Conservation (phyloP, 306 rosid genomes). For the Casuarina equisetifolia region DNA sequence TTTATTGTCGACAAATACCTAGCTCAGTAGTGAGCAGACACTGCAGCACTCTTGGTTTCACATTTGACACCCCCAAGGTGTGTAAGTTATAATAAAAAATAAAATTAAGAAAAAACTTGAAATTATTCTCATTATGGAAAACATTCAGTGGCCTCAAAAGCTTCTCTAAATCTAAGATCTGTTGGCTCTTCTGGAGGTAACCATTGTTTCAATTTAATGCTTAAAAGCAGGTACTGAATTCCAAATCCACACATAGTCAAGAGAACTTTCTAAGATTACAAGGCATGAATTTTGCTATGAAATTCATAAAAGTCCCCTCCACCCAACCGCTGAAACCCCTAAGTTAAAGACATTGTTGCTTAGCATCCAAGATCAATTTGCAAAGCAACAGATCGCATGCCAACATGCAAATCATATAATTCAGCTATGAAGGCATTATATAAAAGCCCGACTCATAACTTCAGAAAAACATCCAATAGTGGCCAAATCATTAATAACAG, state of each 20-base stretch:
- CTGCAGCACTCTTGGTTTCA: too few relatives aligned
- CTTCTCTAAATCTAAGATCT: neutral
- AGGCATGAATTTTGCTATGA: neutral
- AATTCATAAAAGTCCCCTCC: neutral
- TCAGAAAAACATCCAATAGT: neutral
- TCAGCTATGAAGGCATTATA: neutral
- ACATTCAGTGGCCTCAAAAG: neutral
- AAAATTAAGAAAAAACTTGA: too few relatives aligned
- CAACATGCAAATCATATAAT: neutral
- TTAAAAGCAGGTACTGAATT: neutral
- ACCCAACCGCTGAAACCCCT: neutral
- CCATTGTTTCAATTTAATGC: neutral
- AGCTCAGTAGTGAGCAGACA: too few relatives aligned
- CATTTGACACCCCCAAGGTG: too few relatives aligned
- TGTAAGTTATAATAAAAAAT: too few relatives aligned
- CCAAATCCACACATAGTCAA: neutral
- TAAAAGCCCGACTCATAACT: neutral
- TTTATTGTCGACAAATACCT: too few relatives aligned
- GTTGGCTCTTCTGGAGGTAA: neutral
- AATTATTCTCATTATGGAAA: neutral
- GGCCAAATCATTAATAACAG: neutral
- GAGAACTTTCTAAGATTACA: neutral
- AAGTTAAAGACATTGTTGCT: neutral
- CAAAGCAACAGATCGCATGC: neutral
- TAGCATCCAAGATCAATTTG: too few relatives aligned